These are phyloP conservation scores for Nicotiana tomentosiformis DNA, from an alignment of 257 asterid genomes.

Conservation along the genomic window DNA sequence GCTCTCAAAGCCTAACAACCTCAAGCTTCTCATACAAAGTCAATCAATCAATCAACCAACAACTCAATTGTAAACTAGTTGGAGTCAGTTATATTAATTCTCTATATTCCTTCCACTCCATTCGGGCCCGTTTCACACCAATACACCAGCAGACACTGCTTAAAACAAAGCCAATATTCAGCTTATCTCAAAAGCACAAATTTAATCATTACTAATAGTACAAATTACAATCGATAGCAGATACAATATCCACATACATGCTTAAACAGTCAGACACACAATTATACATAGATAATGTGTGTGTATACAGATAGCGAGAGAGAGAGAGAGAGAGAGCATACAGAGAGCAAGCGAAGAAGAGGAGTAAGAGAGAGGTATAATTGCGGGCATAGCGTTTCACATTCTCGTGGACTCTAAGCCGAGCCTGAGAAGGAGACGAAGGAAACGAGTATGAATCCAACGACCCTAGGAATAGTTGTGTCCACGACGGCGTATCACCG, in stretches of 20 bases:
- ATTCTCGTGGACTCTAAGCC: slow-evolving; percentile 86
- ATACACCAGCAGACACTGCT: accelerated
- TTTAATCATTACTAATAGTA: background rate
- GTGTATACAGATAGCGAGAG: too few species aligned
- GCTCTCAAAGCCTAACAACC: background rate
- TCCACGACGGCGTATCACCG: slow-evolving; percentile 76
- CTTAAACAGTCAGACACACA: background rate
- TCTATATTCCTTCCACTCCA: background rate
- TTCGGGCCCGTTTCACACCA: background rate
- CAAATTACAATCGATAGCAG: background rate
- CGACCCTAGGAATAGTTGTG: slow-evolving; percentile 59
- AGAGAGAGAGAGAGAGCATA: slow-evolving; percentile 13
- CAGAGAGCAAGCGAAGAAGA: slow-evolving; percentile 84
- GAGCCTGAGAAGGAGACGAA: slow-evolving; percentile 74
- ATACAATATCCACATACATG: background rate
- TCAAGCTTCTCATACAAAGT: background rate
- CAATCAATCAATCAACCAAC: background rate
- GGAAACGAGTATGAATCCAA: slow-evolving; percentile 76
- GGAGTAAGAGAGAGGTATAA: slow-evolving; percentile 58
- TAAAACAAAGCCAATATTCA: background rate
- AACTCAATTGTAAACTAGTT: background rate
- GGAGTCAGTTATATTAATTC: background rate
- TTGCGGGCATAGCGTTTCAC: slow-evolving; percentile 86
- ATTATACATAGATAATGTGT: background rate
- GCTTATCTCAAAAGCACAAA: background rate